Evolutionary conservation across 169 alveolate species (phyloP).

Genomic region (Plasmodium vivax): DNA sequence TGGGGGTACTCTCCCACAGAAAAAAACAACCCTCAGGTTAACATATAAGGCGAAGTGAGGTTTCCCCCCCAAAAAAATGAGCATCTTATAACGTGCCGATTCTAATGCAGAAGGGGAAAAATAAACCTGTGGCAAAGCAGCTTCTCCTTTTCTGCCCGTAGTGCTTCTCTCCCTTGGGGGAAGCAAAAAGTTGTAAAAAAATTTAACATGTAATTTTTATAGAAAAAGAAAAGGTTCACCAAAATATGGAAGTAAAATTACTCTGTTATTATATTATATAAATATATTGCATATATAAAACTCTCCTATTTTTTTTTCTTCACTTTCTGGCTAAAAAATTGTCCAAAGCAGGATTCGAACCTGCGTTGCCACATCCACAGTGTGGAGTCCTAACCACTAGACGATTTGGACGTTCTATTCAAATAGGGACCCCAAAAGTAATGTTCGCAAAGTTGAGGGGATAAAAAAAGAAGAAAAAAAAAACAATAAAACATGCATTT

Average conservation of each 20-base stretch:
- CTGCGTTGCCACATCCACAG: conserved; percentile 95
- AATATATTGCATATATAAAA: neutral
- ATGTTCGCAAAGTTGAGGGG: neutral
- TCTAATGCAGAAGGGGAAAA: neutral
- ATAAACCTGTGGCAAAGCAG: neutral
- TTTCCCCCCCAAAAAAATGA: too few relatives aligned
- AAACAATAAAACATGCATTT: neutral
- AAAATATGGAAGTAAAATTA: neutral
- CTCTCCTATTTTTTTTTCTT: neutral
- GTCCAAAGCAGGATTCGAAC: conserved; percentile 95
- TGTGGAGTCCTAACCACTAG: conserved; percentile 95
- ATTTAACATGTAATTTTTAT: too few relatives aligned
- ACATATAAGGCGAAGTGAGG: too few relatives aligned
- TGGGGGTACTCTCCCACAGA: neutral
- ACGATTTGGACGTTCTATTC: conserved; percentile 89
- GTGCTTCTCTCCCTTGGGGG: neutral
- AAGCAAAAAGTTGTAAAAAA: too few relatives aligned
- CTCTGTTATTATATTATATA: neutral
- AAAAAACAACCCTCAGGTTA: too few relatives aligned
- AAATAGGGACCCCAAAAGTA: neutral
- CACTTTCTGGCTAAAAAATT: conserved; percentile 36
- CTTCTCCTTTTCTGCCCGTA: neutral
- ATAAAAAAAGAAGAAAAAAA: neutral
- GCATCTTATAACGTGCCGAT: too few relatives aligned
- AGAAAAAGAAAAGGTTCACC: too few relatives aligned